Conservation (phyloP, 2,329 filamentous ascomycete species). For the Sporothrix globosa region DNA sequence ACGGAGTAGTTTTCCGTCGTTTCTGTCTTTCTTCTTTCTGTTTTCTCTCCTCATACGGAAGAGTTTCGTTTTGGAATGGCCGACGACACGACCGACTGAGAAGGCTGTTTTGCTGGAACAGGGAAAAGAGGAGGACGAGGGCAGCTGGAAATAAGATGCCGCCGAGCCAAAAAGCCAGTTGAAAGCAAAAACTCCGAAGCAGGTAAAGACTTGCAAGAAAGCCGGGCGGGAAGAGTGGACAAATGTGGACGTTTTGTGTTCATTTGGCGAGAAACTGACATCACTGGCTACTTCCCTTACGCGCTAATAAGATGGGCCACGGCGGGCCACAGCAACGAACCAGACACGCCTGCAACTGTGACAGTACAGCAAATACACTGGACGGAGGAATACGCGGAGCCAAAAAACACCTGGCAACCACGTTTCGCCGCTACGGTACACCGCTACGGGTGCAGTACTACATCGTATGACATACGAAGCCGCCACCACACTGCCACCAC, state of each 20-base stretch:
- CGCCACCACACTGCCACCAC: neutral
- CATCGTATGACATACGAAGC: neutral
- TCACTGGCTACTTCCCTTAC: neutral
- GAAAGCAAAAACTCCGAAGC: slow-evolving; percentile 4
- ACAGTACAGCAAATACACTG: slow-evolving; percentile 24
- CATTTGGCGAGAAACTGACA: neutral
- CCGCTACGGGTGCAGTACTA: neutral
- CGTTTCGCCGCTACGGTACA: slow-evolving; percentile 20
- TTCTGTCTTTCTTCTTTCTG: neutral
- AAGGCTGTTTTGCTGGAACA: neutral
- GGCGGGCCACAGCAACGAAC: slow-evolving; percentile 5
- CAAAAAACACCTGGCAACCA: slow-evolving; percentile 29
- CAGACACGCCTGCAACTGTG: neutral
- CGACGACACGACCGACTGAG: slow-evolving; percentile 14
- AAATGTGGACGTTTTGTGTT: too few relatives aligned
- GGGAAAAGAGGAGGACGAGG: neutral
- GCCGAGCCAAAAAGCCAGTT: too few relatives aligned
- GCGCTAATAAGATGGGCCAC: neutral
- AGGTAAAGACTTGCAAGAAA: too few relatives aligned
- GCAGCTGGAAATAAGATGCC: neutral
- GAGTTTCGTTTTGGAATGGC: slow-evolving; percentile 4
- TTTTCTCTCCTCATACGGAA: neutral
- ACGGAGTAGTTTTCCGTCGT: neutral
- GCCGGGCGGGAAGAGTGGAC: neutral
- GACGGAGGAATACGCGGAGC: slow-evolving; percentile 20